These are phyloP conservation scores for Phytophthora sansomeana DNA, from an alignment of 352 stramenopile genomes.

Conservation along the genomic window DNA sequence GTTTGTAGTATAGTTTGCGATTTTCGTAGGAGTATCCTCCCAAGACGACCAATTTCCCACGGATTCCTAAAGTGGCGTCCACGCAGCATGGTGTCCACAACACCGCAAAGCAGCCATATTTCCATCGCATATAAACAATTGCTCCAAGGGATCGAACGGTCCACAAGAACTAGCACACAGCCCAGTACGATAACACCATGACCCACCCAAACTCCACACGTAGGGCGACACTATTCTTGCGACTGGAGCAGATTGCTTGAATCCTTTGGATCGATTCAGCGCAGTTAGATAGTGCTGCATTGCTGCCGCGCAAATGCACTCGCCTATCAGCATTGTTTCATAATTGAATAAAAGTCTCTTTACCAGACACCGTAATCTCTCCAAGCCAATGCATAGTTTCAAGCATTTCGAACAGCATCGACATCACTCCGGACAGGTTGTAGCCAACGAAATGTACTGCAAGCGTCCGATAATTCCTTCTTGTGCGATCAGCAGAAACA, in stretches of 20 bases:
- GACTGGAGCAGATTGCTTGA: conserved; percentile 12
- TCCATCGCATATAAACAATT: conserved; percentile 21
- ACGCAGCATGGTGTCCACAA: conserved; percentile 31
- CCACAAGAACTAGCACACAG: conserved; percentile 30
- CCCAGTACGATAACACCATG: conserved; percentile 37
- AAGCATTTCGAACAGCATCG: conserved; percentile 47
- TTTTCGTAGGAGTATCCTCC: conserved; percentile 33
- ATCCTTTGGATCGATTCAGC: conserved; percentile 32
- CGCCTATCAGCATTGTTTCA: conserved; percentile 42
- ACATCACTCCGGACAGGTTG: conserved; percentile 44
- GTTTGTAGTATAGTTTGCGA: conserved; percentile 33
- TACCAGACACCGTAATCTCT: conserved; percentile 19
- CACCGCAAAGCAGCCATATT: conserved; percentile 27
- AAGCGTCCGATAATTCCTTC: conserved; percentile 29
- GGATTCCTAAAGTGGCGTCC: conserved; percentile 25
- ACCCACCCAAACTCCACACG: conserved; percentile 41
- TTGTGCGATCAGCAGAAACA: conserved; percentile 46
- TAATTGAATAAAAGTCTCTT: conserved; percentile 45
- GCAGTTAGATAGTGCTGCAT: conserved; percentile 42
- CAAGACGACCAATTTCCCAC: conserved; percentile 30
- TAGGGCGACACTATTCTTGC: conserved; percentile 30
- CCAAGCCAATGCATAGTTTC: conserved; percentile 38
- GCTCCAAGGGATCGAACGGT: conserved; percentile 31
- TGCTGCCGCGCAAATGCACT: conserved; percentile 31
- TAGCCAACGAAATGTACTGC: conserved; percentile 52